Percentiles rank a stretch among this genome's conserved stretches.
Evolutionary conservation across 768 basidiomycete genomes (phyloP).

Genomic region (Boletus rubropictus): DNA sequence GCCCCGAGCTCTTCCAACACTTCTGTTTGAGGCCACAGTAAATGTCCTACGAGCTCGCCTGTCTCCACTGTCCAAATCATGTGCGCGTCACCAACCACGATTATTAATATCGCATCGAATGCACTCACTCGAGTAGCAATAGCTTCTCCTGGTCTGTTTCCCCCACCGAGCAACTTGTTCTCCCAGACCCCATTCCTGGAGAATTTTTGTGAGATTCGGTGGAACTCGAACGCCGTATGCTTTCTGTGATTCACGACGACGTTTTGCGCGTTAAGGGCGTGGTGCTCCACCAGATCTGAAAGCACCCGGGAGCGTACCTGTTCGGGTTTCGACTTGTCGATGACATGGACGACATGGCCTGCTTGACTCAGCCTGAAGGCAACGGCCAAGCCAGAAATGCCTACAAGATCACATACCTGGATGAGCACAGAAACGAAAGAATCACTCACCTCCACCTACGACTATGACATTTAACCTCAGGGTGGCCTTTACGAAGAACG

Average conservation of each 20-base stretch:
- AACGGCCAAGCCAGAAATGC: slow-evolving; percentile 48
- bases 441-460: slow-evolving; percentile 18
- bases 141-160: slow-evolving; percentile 7
- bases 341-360: slow-evolving; percentile 48
- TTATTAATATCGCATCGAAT: neutral
- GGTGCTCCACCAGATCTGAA: neutral
- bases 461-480: slow-evolving; percentile 11
- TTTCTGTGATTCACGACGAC: slow-evolving; percentile 18
- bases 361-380: slow-evolving; percentile 49
- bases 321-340: slow-evolving; percentile 44
- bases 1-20: slow-evolving; percentile 43
- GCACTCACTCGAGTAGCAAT: slow-evolving; percentile 16
- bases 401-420: slow-evolving; percentile 1
- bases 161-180: slow-evolving; percentile 36
- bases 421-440: neutral
- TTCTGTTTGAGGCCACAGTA: slow-evolving; percentile 39
- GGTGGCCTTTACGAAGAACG: slow-evolving; percentile 8
- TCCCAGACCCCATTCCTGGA: slow-evolving; percentile 48
- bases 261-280: neutral
- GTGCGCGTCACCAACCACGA: neutral
- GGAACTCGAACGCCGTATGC: slow-evolving; percentile 41
- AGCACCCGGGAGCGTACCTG: slow-evolving; percentile 22
- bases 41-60: slow-evolving; percentile 38
- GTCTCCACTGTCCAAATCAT: slow-evolving; percentile 31
- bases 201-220: slow-evolving; percentile 51